These are phyloP conservation scores for Colletotrichum limetticola DNA, from an alignment of 2,329 filamentous ascomycete genomes.

Conservation along the genomic window DNA sequence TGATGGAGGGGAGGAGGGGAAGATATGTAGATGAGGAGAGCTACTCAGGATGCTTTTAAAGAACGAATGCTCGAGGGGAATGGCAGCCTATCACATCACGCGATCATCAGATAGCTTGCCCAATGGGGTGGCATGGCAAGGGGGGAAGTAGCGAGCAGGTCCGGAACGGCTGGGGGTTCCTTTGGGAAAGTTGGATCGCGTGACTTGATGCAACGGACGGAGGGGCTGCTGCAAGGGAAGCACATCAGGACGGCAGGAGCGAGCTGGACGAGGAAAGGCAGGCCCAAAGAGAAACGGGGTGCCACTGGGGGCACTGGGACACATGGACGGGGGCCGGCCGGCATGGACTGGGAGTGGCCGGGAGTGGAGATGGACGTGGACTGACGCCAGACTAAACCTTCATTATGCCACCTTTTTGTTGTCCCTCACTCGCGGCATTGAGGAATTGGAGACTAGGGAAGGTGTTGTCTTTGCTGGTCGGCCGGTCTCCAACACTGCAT, in stretches of 20 bases:
- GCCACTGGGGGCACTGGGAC: background rate
- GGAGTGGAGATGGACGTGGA: constrained; percentile 28
- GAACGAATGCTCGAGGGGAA: constrained; percentile 23
- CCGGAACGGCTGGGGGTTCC: constrained; percentile 25
- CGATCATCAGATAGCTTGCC: constrained; percentile 35
- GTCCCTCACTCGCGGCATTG: background rate
- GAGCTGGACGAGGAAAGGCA: background rate
- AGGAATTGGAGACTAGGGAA: background rate
- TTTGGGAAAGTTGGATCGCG: constrained; percentile 35
- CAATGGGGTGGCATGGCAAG: constrained; percentile 22
- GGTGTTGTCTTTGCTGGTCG: background rate
- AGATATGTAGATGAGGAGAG: constrained; percentile 28
- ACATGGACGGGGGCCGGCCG: constrained; percentile 7
- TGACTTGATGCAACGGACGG: constrained; percentile 38
- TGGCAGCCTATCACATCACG: constrained; percentile 36
- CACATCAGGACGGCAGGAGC: constrained; percentile 11
- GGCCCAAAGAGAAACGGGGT: background rate
- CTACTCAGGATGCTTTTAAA: constrained; percentile 31
- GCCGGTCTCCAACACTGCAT: background rate
- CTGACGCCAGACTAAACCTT: constrained; percentile 32
- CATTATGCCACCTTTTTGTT: constrained; percentile 23
- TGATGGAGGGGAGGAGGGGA: constrained; percentile 5
- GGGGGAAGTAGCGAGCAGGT: constrained; percentile 15
- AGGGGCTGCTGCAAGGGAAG: constrained; percentile 29
- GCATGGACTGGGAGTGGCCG: constrained; percentile 6